Percentiles rank a stretch among this genome's conserved stretches.
Evolutionary conservation across 768 basidiomycete species (phyloP).

Genomic region (Lanmaoa rubissima): DNA sequence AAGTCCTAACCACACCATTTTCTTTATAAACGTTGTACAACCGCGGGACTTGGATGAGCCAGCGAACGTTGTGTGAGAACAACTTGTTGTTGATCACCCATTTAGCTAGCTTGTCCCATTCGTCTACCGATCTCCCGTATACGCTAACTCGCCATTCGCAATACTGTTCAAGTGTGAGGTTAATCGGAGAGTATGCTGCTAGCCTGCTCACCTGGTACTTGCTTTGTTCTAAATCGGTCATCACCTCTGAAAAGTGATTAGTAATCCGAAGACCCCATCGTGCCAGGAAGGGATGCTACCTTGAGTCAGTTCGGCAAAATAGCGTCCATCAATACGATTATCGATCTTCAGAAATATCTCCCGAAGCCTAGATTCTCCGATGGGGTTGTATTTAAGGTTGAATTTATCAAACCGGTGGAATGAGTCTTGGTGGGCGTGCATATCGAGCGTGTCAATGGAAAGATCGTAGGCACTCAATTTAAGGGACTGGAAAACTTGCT

Average conservation of each 20-base stretch:
- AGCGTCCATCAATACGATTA: conserved; percentile 88
- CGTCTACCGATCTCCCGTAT: conserved; percentile 76
- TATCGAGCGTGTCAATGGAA: conserved; percentile 97
- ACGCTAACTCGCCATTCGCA: conserved; percentile 98
- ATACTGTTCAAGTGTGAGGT: conserved; percentile 47
- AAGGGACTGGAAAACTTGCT: conserved; percentile 95
- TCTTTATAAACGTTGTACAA: conserved; percentile 95
- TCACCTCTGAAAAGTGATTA: conserved; percentile 64
- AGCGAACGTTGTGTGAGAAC: conserved; percentile 94
- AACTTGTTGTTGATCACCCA: conserved; percentile 96
- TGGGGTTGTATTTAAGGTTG: conserved; percentile 96
- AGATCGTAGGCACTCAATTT: conserved; percentile 95
- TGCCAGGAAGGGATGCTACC: conserved; percentile 44
- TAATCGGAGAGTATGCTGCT: not conserved
- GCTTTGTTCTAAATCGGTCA: conserved; percentile 96
- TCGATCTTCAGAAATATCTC: conserved; percentile 99
- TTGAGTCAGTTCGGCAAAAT: conserved; percentile 91
- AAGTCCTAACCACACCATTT: conserved; percentile 77
- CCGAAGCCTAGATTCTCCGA: conserved; percentile 89
- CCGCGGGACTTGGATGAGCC: conserved; percentile 95
- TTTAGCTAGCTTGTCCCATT: conserved; percentile 98
- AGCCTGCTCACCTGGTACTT: conserved; percentile 80
- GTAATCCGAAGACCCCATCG: not conserved
- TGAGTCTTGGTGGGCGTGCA: conserved; percentile 98
- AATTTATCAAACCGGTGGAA: conserved; percentile 99